These are phyloP conservation scores for Saccharomycopsis javanensis DNA, from an alignment of 805 yeast species.

Conservation along the genomic window DNA sequence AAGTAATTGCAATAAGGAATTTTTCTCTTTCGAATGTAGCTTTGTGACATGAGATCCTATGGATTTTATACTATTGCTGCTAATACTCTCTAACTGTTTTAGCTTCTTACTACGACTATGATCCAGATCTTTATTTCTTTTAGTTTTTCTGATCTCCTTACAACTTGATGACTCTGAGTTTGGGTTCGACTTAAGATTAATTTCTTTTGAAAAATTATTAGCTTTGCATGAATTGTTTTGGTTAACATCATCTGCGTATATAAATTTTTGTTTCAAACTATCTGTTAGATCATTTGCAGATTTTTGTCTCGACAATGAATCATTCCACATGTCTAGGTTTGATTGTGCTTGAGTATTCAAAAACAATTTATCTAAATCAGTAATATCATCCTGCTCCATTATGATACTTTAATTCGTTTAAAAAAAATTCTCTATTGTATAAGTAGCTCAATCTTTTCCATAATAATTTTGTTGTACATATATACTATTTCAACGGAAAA, in stretches of 20 bases:
- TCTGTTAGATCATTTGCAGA: neutral
- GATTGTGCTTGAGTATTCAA: conserved; percentile 13
- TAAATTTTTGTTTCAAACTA: neutral
- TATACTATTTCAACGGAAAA: no score
- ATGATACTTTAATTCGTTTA: neutral
- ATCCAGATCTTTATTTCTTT: neutral
- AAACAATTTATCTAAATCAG: neutral
- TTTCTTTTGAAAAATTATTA: neutral
- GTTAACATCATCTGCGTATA: neutral
- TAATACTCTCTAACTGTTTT: neutral
- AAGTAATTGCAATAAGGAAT: conserved; percentile 22
- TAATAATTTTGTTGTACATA: neutral
- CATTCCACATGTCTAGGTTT: conserved; percentile 11
- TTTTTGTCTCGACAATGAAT: conserved; percentile 4
- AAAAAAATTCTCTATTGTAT: neutral
- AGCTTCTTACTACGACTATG: neutral
- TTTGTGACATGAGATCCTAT: conserved; percentile 5
- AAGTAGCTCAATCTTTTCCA: neutral
- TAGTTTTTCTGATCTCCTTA: neutral
- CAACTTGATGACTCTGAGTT: neutral
- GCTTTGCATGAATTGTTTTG: neutral
- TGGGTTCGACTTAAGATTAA: neutral
- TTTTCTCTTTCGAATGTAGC: conserved; percentile 3
- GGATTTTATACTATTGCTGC: neutral
- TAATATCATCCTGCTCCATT: neutral